Evolutionary conservation across 768 basidiomycete species (phyloP), one percentile per base, ranked within the genome.

Genomic region (Termitomyces sp.): DNA sequence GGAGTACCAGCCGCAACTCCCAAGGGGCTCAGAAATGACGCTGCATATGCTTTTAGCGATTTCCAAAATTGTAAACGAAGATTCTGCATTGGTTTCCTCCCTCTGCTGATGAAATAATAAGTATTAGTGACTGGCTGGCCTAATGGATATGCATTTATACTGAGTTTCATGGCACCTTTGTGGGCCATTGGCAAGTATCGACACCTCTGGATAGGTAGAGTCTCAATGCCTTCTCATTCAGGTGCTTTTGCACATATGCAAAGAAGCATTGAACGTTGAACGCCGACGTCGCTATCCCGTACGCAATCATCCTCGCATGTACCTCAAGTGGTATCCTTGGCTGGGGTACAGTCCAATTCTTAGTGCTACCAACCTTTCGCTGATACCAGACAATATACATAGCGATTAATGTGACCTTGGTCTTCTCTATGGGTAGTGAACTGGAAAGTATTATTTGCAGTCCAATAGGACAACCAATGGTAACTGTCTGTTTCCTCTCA

Each of bases 201-300:
- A 30, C 8, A 1, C 4, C 22, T 24, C 14, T 22, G 16, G 10
- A n/a, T 4, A 16, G 10, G 20, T 7, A 20, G n/a, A 30, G 1
- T 1, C 27, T 18, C 42, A 32, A 55, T 39, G 9, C 13, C 27
- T n/a, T 33, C n/a, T 45, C 40, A n/a, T n/a, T 2, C 62, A 72
- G 76, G 71, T 46, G 77, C 70, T 10, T 78, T 78, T 48, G 86
- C 86, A 88, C 61, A 87, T 89, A 55, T 85, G 84, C 51, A 87
- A 88, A 65, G 87, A 88, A 67, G 85, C 85, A 1, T 76, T 80
- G 0, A 91, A 91, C n/a, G n/a, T n/a, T n/a, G n/a, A n/a, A n/a
- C 62, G 88, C 89, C 0, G 79, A 82, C 18, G 75, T 74, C 0
- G 87, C 86, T 26, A 84, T 89, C 4, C 89, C 89, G 0, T 86